Conservation (phyloP, 129 eudicot genomes). For the Saussurea involucrata region DNA sequence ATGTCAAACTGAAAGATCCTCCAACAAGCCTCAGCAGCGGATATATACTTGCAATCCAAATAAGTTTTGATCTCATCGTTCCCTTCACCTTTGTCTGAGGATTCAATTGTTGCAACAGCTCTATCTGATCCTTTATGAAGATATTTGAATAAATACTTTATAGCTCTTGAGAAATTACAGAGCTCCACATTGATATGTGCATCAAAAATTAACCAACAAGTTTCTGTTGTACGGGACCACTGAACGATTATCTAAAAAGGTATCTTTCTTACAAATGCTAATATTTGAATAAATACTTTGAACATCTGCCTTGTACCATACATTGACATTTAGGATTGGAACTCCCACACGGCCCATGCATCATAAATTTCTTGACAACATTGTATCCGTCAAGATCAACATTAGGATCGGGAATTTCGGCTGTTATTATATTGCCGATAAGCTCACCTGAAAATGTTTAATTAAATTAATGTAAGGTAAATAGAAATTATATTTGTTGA, state of each 20-base stretch:
- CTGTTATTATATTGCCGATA: no score
- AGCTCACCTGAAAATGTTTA: no score
- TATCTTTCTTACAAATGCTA: neutral
- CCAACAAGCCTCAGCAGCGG: neutral
- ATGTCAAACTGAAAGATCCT: neutral
- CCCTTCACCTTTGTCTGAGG: neutral
- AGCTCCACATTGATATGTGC: neutral
- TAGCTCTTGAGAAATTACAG: neutral
- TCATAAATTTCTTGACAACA: neutral
- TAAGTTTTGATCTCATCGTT: neutral
- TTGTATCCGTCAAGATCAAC: neutral
- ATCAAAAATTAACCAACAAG: neutral
- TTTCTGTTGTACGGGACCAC: neutral
- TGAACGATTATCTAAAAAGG: neutral
- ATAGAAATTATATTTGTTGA: no score
- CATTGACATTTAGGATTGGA: neutral
- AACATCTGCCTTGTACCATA: neutral
- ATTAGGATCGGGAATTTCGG: neutral
- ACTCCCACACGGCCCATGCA: slow-evolving; percentile 3
- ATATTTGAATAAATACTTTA: slow-evolving; percentile 2
- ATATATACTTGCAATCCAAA: neutral
- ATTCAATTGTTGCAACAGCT: neutral
- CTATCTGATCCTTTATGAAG: neutral
- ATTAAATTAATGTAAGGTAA: no score
- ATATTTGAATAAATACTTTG: neutral